Conservation (phyloP, 768 basidiomycete genomes). For the Sporobolomyces phaffii region DNA sequence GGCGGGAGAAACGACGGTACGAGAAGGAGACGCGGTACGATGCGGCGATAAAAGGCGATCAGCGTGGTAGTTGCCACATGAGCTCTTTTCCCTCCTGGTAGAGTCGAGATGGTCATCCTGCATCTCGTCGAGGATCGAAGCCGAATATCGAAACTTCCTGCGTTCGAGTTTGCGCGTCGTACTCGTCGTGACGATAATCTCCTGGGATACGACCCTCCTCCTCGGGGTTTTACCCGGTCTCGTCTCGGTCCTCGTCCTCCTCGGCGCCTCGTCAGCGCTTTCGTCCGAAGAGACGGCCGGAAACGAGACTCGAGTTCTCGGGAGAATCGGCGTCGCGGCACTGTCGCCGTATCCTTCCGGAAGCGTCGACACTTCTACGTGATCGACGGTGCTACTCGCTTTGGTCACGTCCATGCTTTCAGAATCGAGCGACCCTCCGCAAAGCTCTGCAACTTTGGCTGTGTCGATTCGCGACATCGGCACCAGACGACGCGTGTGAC, state of each 20-base stretch:
- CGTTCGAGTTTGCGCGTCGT: constrained; percentile 13
- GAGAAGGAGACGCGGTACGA: no score
- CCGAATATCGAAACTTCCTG: constrained; percentile 18
- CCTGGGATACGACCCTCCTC: neutral
- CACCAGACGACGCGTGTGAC: no score
- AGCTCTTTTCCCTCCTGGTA: no score
- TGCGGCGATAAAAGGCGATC: no score
- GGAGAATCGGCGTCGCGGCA: neutral
- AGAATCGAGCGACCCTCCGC: no score
- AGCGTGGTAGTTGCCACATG: no score
- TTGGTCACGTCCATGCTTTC: neutral
- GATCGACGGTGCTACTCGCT: neutral
- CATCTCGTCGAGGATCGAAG: constrained; percentile 8
- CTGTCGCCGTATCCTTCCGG: constrained; percentile 10
- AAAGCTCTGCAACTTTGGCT: no score
- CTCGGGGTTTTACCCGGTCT: neutral
- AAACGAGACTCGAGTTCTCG: neutral
- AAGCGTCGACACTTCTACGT: neutral
- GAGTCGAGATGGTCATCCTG: neutral
- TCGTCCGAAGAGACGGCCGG: constrained; percentile 12
- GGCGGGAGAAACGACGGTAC: neutral
- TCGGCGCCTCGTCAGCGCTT: neutral
- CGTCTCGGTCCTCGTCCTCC: neutral
- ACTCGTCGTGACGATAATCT: constrained; percentile 2
- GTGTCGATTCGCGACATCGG: neutral